Conservation (phyloP, 768 basidiomycete species). For the Naematelia aurantialba region DNA sequence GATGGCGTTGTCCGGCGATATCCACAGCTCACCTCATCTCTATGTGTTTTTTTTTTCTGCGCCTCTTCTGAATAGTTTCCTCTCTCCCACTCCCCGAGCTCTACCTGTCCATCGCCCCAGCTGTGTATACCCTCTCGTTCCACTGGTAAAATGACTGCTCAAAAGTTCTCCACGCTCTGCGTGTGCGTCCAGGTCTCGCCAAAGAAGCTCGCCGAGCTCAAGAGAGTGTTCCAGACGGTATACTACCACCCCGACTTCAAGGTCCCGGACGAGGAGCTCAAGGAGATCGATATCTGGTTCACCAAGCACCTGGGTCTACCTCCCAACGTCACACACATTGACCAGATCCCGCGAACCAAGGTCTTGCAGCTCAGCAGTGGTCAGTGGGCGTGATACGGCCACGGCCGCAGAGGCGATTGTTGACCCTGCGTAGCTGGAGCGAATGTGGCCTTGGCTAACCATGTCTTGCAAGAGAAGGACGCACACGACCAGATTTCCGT, state of each 20-base stretch:
- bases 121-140: too few relatives aligned
- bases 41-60: too few relatives aligned
- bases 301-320: slow-evolving; percentile 25
- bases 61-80: too few relatives aligned
- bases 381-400: too few relatives aligned
- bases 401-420: slow-evolving; percentile 6
- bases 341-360: slow-evolving; percentile 27
- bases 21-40: too few relatives aligned
- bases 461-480: slow-evolving; percentile 20
- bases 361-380: slow-evolving; percentile 35
- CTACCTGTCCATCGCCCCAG: too few relatives aligned
- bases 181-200: slow-evolving; percentile 12
- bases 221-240: slow-evolving; percentile 32
- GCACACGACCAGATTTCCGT: slow-evolving; percentile 28
- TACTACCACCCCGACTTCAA: slow-evolving; percentile 27
- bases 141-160: slow-evolving; percentile 21
- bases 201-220: slow-evolving; percentile 13
- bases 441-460: slow-evolving; percentile 22
- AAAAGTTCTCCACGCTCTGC: slow-evolving; percentile 9
- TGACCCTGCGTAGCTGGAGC: slow-evolving; percentile 27
- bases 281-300: slow-evolving; percentile 34
- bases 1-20: too few relatives aligned
- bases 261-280: slow-evolving; percentile 16
- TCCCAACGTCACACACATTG: slow-evolving; percentile 13
- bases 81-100: too few relatives aligned